Conservation (phyloP, 139 green algal genomes). For the Gonium pectorale region DNA sequence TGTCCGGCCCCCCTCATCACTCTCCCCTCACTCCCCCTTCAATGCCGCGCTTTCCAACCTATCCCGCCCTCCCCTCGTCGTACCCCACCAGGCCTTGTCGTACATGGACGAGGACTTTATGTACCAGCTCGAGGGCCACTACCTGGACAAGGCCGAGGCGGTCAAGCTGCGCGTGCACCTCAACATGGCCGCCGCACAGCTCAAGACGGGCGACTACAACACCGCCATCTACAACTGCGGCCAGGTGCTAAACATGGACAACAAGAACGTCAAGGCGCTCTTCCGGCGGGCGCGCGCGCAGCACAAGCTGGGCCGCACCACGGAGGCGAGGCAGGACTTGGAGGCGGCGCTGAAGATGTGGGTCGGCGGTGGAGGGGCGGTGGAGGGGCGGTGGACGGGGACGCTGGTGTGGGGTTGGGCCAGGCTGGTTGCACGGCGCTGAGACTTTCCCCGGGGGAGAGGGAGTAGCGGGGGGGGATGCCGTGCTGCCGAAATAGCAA, state of each 20-base stretch:
- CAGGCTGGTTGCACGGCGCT: too few species aligned
- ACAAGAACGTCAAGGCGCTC: constrained; percentile 75
- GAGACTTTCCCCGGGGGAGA: too few species aligned
- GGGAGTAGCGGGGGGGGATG: too few species aligned
- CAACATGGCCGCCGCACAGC: constrained; percentile 78
- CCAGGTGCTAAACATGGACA: constrained; percentile 62
- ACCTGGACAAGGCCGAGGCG: constrained; percentile 76
- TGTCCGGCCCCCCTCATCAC: too few species aligned
- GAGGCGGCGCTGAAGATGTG: constrained; percentile 58
- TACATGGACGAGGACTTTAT: constrained; percentile 89
- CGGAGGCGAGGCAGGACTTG: constrained; percentile 74
- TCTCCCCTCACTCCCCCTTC: neutral
- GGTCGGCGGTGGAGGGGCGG: neutral
- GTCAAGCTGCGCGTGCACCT: constrained; percentile 58
- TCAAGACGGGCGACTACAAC: constrained; percentile 71
- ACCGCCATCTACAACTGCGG: constrained; percentile 67
- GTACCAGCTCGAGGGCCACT: constrained; percentile 84
- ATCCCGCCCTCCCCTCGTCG: neutral
- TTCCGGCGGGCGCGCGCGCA: constrained; percentile 78
- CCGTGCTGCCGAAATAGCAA: too few species aligned
- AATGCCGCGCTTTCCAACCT: neutral
- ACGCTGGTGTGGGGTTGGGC: too few species aligned
- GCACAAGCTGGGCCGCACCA: constrained; percentile 65
- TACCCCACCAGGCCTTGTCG: constrained; percentile 66
- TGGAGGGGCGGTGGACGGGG: too few species aligned